Conservation (phyloP, 257 asterid genomes). For the Capsicum baccatum region DNA sequence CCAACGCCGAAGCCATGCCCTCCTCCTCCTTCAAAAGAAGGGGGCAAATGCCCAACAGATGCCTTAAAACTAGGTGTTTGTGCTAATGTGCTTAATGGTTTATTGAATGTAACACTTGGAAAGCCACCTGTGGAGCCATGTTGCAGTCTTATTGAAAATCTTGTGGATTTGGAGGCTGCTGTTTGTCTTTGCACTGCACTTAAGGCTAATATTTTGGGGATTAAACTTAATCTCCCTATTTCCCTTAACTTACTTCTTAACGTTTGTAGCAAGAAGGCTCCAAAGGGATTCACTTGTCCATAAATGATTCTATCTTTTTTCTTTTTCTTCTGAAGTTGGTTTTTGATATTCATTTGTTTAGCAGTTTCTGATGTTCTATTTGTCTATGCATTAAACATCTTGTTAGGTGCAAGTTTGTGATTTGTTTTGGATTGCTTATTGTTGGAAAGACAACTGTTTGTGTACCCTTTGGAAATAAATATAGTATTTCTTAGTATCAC, state of each 20-base stretch:
- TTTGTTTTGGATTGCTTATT: neutral
- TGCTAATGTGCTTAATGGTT: slow-evolving; percentile 51
- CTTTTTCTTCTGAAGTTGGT: neutral
- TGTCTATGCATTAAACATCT: slow-evolving; percentile 7
- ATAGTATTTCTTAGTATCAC: neutral
- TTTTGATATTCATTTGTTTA: neutral
- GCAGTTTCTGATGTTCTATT: neutral
- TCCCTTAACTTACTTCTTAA: slow-evolving; percentile 58
- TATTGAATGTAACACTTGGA: slow-evolving; percentile 46
- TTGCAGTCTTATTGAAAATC: slow-evolving; percentile 52
- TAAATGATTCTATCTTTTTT: slow-evolving; percentile 18
- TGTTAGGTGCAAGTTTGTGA: slow-evolving; percentile 17
- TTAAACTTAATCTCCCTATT: slow-evolving; percentile 61
- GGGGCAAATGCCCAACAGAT: slow-evolving; percentile 34
- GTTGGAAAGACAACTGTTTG: neutral
- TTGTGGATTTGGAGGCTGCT: slow-evolving; percentile 63
- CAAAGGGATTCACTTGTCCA: slow-evolving; percentile 54
- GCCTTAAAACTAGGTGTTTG: slow-evolving; percentile 47
- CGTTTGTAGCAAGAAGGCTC: slow-evolving; percentile 57
- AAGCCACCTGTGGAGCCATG: slow-evolving; percentile 60
- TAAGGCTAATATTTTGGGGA: slow-evolving; percentile 61
- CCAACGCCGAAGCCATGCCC: slow-evolving; percentile 29
- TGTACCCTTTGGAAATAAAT: slow-evolving; percentile 11
- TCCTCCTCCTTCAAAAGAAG: neutral
- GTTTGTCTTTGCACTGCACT: slow-evolving; percentile 72